Conservation (phyloP, 2,329 filamentous ascomycete genomes). For the Dactylellina cionopaga region DNA sequence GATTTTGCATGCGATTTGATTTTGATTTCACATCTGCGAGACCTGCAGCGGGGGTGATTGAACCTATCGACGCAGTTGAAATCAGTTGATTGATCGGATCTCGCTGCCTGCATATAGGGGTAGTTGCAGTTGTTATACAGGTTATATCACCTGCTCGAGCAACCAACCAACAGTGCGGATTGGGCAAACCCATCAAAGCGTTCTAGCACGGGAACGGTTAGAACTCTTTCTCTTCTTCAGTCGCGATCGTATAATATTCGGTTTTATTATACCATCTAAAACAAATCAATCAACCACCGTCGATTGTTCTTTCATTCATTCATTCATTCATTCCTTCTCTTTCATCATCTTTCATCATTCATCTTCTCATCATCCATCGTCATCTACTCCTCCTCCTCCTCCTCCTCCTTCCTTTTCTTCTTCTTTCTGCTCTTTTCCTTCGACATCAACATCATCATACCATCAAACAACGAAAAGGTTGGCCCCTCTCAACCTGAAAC, state of each 20-base stretch:
- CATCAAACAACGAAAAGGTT: conserved; percentile 17
- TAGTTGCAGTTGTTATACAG: too few species aligned
- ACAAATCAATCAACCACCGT: too few species aligned
- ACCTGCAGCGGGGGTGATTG: background rate
- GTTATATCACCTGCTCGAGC: conserved; percentile 8
- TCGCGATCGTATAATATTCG: too few species aligned
- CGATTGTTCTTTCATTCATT: too few species aligned
- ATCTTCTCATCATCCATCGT: background rate
- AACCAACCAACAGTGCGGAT: conserved; percentile 7
- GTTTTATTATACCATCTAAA: too few species aligned
- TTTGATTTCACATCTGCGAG: conserved; percentile 4
- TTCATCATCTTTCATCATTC: background rate
- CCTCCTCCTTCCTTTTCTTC: conserved; percentile 6
- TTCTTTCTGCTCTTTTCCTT: background rate
- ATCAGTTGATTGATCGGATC: background rate
- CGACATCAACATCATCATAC: conserved; percentile 12
- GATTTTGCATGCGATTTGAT: too few species aligned
- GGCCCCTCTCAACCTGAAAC: conserved; percentile 52
- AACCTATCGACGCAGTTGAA: conserved; percentile 22
- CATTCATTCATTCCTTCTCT: too few species aligned
- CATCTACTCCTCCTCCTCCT: background rate
- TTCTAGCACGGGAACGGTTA: too few species aligned
- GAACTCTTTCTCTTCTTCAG: too few species aligned
- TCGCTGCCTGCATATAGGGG: conserved; percentile 51
- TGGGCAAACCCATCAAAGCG: conserved; percentile 2